Conservation (phyloP, 352 stramenopile genomes). For the Pythium volutum region DNA sequence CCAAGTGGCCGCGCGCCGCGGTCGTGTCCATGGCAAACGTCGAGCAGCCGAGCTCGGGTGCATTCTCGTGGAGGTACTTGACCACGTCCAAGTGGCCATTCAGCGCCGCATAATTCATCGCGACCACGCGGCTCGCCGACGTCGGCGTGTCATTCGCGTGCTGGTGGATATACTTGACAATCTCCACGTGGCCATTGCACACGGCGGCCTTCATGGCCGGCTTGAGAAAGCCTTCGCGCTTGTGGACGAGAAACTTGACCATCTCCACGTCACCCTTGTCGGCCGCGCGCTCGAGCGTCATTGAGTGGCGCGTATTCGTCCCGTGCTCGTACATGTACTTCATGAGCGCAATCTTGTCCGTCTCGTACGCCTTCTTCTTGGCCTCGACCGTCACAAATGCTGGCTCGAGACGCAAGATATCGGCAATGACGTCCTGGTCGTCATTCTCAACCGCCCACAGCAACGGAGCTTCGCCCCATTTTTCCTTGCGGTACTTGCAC, state of each 20-base stretch:
- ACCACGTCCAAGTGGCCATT: conserved; percentile 36
- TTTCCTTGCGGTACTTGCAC: conserved; percentile 38
- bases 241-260: conserved; percentile 41
- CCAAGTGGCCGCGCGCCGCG: conserved; percentile 26
- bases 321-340: conserved; percentile 53
- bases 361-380: conserved; percentile 45
- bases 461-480: conserved; percentile 36
- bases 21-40: conserved; percentile 34
- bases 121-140: conserved; percentile 40
- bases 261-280: conserved; percentile 43
- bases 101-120: conserved; percentile 38
- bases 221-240: conserved; percentile 54
- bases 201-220: conserved; percentile 49
- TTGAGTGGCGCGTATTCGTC: conserved; percentile 33
- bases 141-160: conserved; percentile 40
- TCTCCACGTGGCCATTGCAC: conserved; percentile 36
- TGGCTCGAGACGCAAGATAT: conserved; percentile 35
- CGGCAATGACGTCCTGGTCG: conserved; percentile 29
- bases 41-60: conserved; percentile 24
- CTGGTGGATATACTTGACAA: conserved; percentile 51
- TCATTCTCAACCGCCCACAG: conserved; percentile 39
- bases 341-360: conserved; percentile 42
- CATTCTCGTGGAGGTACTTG: conserved; percentile 33
- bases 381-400: conserved; percentile 35
- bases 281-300: conserved; percentile 43